Evolutionary conservation across 2,329 filamentous ascomycete genomes (phyloP), one percentile per base, ranked within the genome.

Genomic region (Ophiostoma sp.): DNA sequence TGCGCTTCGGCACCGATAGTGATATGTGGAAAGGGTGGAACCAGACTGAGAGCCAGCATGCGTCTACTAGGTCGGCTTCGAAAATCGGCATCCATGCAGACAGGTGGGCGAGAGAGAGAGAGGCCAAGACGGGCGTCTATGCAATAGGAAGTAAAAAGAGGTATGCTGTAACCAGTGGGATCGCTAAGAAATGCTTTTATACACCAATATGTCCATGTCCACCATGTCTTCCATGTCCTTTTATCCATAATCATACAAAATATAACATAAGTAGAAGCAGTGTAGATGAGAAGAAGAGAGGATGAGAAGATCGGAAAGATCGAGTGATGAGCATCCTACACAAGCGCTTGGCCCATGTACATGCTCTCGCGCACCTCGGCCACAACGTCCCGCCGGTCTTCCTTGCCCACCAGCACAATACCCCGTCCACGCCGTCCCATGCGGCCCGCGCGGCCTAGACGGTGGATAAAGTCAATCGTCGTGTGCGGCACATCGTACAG

Each of bases 401-500:
- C 86, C 77, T 91, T 94, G 71, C 93, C 94, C 1, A 97, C 91
- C 47, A 99, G 81, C 41, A 98, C 93, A 72, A 98, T 88, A 27
- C 93, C 95, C 68, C 93, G 85, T 16, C 95, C 95, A 76, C 95
- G 85, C 71, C 93, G 86, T 2, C 93, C 93, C 92, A 98, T 98
- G 45, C 95, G 86, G 0, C 95, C 95, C 1, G 95, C 92, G 69
- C 95, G 86, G 16, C 95, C 95, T 4, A 98, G 86, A 16, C 96
- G 89, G 78, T 99, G 96, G 75, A 99, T 97, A 75, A 99, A 99
- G 78, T 99, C 96, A 70, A 99, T 96, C 0, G 93, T 96, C 0
- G 92, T 96, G 76, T 98, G 94, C 4, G 95, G 95, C n/a, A 99
- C 94, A 76, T 99, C 93, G 77, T 97, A 98, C 40, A 99, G 80